These are phyloP conservation scores for Alnus glutinosa DNA, from an alignment of 306 rosid species.

Conservation along the genomic window DNA sequence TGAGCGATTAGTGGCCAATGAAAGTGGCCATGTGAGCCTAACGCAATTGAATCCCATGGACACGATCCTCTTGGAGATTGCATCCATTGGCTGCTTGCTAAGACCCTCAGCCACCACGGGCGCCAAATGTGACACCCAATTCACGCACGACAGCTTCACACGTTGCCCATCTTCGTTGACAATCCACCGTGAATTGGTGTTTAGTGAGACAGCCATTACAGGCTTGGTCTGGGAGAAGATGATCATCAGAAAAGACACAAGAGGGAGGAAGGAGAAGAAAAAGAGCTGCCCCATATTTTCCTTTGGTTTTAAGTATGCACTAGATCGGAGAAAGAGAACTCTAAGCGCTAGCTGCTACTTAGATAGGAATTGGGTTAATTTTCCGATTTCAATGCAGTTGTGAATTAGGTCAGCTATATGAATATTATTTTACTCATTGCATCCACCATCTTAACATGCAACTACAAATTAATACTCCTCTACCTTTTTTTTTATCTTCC, in stretches of 20 bases:
- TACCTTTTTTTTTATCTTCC: no score
- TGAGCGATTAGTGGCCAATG: slow-evolving; percentile 55
- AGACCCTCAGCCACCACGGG: slow-evolving; percentile 83
- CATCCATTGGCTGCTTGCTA: slow-evolving; percentile 66
- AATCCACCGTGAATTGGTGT: slow-evolving; percentile 75
- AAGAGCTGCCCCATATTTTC: background rate
- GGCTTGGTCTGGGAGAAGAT: background rate
- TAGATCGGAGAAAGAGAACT: no score
- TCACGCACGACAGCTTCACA: slow-evolving; percentile 81
- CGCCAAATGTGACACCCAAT: slow-evolving; percentile 85
- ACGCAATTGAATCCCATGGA: slow-evolving; percentile 91
- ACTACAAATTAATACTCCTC: no score
- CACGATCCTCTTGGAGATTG: slow-evolving; percentile 43
- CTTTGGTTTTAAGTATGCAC: no score
- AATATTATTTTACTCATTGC: no score
- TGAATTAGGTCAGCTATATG: no score
- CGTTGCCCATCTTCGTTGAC: slow-evolving; percentile 59
- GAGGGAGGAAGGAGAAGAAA: background rate
- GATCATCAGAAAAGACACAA: background rate
- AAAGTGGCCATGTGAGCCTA: slow-evolving; percentile 85
- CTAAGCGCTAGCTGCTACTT: no score
- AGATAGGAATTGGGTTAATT: no score
- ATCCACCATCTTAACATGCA: no score
- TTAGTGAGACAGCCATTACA: background rate
- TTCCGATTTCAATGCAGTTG: no score